Conservation (phyloP, 164 flowering plant species). For the Liriodendron chinense region DNA sequence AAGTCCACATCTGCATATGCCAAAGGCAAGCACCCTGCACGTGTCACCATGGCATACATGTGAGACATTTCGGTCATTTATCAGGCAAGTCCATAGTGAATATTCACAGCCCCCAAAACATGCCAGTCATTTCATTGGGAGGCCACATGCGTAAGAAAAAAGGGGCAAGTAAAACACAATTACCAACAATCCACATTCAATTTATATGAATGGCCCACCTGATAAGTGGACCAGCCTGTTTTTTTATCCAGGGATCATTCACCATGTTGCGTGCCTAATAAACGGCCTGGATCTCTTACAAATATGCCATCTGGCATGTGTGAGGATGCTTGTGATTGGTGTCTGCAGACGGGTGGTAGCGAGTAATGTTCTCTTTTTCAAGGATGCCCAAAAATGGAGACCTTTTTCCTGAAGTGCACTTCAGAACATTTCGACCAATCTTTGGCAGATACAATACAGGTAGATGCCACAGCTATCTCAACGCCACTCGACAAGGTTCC, state of each 20-base stretch:
- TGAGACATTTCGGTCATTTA: background rate
- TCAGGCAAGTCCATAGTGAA: background rate
- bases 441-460: slow-evolving; percentile 22
- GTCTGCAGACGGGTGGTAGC: background rate
- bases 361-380: background rate
- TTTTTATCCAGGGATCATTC: background rate
- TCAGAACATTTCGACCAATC: slow-evolving; percentile 33
- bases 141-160: background rate
- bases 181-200: too few species aligned
- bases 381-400: background rate
- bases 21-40: background rate
- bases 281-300: background rate
- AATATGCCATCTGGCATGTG: background rate
- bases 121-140: background rate
- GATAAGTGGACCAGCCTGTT: background rate
- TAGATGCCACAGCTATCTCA: slow-evolving; percentile 36
- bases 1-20: too few species aligned
- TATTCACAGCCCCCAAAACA: background rate
- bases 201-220: too few species aligned
- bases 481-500: slow-evolving; percentile 47
- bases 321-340: background rate
- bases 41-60: background rate
- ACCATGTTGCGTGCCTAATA: background rate
- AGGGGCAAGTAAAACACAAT: too few species aligned
- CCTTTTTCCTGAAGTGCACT: slow-evolving; percentile 35